Evolutionary conservation across 2,329 filamentous ascomycete species (phyloP), one percentile per base, ranked within the genome.

Genomic region (Xylaria sp.): DNA sequence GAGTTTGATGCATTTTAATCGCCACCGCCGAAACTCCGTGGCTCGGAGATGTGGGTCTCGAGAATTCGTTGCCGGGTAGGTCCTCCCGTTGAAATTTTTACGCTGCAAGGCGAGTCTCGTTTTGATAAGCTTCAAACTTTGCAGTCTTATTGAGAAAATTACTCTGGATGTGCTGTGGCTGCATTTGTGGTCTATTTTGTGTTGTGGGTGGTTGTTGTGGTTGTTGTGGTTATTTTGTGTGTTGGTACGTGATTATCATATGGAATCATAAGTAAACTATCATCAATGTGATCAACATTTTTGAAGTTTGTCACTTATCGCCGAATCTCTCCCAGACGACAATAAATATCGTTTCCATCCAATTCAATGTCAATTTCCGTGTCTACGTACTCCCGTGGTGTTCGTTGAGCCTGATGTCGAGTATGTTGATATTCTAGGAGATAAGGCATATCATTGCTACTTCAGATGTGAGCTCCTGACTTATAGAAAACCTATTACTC

Each of bases 141-240:
- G 28, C 11, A 23, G 2, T 11, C 15, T 13, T 33, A 7, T 23
- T 38, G 10, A 2, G 2, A 20, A 54, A 54, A 20, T 33, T n/a
- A n/a, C n/a, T 23, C 20, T 15, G 0, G 0, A 38, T 54, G 2
- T 5, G 10, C 2, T 17, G 6, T 1, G 5, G 0, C 1, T 13
- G 6, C 10, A 6, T 38, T 36, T 23, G 42, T 36, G 9, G 9
- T 3, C n/a, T 33, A 7, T 23, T 23, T 15, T 13, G 1, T 17
- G 31, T 36, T 38, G 51, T 36, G 28, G 51, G 0, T 54, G 9
- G n/a, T 23, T 36, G 2, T 5, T 4, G 0, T 54, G 9, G n/a
- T 23, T 36, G 2, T 5, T 4, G 31, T 36, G 2, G 9, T 36
- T 38, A 7, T 13, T 2, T 36, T 53, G 26, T 54, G 6, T 3